Evolutionary conservation across 805 yeast species (phyloP).

Genomic region (Ogataea philodendri): DNA sequence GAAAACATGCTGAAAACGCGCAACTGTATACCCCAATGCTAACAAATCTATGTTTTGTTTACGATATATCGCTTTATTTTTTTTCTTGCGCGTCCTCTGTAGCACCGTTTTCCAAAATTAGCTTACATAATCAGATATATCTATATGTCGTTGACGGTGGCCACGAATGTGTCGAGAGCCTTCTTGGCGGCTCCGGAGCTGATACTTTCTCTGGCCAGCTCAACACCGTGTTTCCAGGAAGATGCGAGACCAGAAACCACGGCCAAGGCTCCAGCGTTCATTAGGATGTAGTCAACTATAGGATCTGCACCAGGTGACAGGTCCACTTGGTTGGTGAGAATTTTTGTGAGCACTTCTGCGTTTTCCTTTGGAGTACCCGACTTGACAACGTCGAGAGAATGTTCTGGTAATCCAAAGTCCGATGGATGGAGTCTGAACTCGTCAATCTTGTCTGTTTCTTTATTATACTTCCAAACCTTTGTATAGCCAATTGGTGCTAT

Average conservation of each 20-base stretch:
- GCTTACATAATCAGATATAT: slow-evolving; percentile 5
- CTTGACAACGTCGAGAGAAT: slow-evolving; percentile 61
- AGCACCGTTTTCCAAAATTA: not conserved
- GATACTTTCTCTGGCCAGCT: slow-evolving; percentile 67
- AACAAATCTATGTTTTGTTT: slow-evolving; percentile 11
- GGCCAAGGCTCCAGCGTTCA: slow-evolving; percentile 87
- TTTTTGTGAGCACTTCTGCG: slow-evolving; percentile 54
- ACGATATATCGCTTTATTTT: slow-evolving; percentile 6
- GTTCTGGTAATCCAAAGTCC: slow-evolving; percentile 81
- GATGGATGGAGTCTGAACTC: slow-evolving; percentile 54
- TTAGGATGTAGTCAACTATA: slow-evolving; percentile 80
- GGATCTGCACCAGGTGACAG: slow-evolving; percentile 52
- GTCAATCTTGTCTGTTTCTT: slow-evolving; percentile 40
- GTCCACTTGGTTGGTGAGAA: slow-evolving; percentile 43
- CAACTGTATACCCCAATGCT: slow-evolving; percentile 5
- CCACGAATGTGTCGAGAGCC: slow-evolving; percentile 57
- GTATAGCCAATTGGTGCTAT: slow-evolving; percentile 87
- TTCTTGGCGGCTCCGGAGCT: slow-evolving; percentile 60
- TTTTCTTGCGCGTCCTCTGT: slow-evolving; percentile 14
- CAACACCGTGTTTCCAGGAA: slow-evolving; percentile 77
- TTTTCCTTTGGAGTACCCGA: slow-evolving; percentile 89
- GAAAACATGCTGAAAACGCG: slow-evolving; percentile 27
- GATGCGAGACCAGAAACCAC: slow-evolving; percentile 67
- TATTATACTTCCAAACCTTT: slow-evolving; percentile 64
- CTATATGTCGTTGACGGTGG: slow-evolving; percentile 29